These are phyloP conservation scores for Arthrinium puccinioides DNA, from an alignment of 2,329 filamentous ascomycete species.

Conservation along the genomic window DNA sequence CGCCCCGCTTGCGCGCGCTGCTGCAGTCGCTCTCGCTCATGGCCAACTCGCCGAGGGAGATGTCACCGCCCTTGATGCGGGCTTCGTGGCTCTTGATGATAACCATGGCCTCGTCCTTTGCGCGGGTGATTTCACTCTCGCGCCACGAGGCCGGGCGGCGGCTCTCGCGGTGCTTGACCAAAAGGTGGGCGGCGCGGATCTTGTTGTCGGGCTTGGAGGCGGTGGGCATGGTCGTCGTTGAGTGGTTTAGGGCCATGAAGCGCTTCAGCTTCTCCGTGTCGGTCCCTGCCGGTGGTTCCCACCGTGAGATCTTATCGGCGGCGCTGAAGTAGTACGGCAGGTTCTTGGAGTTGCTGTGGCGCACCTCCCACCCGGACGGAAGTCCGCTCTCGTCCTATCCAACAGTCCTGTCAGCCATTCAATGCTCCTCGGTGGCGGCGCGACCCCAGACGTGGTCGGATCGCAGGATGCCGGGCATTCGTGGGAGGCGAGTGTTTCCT, in stretches of 20 bases:
- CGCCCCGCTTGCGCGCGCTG: constrained; percentile 87
- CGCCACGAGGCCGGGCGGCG: constrained; percentile 89
- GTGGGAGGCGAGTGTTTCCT: too few relatives aligned
- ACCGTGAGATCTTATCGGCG: constrained; percentile 78
- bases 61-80: constrained; percentile 64
- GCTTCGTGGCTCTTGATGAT: constrained; percentile 71
- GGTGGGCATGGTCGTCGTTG: constrained; percentile 42
- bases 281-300: constrained; percentile 85
- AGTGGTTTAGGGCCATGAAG: constrained; percentile 89
- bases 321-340: constrained; percentile 98
- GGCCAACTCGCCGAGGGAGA: constrained; percentile 74
- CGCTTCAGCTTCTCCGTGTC: constrained; percentile 88
- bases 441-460: too few relatives aligned
- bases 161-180: constrained; percentile 89
- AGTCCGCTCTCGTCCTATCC: constrained; percentile 67
- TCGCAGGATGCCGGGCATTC: too few relatives aligned
- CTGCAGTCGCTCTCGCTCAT: constrained; percentile 90
- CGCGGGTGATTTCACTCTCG: constrained; percentile 79
- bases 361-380: constrained; percentile 86
- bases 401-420: not conserved
- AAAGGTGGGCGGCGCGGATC: constrained; percentile 86
- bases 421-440: not conserved
- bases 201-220: constrained; percentile 56
- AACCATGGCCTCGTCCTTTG: constrained; percentile 75
- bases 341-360: constrained; percentile 97